Conservation (phyloP, 441 rosid species). For the Lepidium campestre region DNA sequence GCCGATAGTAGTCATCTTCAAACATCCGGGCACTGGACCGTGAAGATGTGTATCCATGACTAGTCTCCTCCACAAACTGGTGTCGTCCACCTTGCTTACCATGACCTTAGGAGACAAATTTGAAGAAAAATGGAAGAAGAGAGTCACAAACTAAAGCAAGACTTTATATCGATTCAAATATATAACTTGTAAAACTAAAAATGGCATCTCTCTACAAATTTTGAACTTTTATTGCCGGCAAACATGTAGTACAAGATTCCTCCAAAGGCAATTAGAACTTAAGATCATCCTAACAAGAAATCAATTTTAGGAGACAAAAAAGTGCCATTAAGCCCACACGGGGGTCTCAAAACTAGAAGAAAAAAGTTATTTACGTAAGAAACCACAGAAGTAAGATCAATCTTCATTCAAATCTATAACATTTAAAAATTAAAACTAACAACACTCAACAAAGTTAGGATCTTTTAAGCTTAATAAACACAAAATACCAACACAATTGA, state of each 20-base stretch:
- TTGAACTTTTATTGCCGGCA: not conserved
- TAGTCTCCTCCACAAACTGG: slow-evolving; percentile 61
- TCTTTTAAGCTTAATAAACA: not conserved
- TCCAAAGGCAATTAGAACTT: not conserved
- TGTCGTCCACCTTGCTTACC: slow-evolving; percentile 91
- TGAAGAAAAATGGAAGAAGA: slow-evolving; percentile 12
- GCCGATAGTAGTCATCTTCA: slow-evolving; percentile 55
- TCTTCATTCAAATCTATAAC: not conserved
- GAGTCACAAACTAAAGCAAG: slow-evolving; percentile 19
- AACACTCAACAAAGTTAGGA: not conserved
- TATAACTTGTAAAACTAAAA: not conserved
- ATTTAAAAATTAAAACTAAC: slow-evolving; percentile 2
- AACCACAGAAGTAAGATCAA: not conserved
- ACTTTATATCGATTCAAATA: not conserved
- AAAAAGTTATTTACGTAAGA: not conserved
- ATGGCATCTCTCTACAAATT: not conserved
- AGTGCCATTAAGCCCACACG: not conserved
- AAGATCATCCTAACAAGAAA: not conserved
- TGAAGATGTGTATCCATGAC: slow-evolving; percentile 52
- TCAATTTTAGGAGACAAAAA: not conserved
- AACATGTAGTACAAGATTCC: not conserved
- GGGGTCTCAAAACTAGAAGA: not conserved
- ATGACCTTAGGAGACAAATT: slow-evolving; percentile 61
- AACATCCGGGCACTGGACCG: slow-evolving; percentile 55
- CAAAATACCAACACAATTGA: not conserved